Evolutionary conservation across 768 basidiomycete genomes (phyloP).

Genomic region (Termitomyces sp.): DNA sequence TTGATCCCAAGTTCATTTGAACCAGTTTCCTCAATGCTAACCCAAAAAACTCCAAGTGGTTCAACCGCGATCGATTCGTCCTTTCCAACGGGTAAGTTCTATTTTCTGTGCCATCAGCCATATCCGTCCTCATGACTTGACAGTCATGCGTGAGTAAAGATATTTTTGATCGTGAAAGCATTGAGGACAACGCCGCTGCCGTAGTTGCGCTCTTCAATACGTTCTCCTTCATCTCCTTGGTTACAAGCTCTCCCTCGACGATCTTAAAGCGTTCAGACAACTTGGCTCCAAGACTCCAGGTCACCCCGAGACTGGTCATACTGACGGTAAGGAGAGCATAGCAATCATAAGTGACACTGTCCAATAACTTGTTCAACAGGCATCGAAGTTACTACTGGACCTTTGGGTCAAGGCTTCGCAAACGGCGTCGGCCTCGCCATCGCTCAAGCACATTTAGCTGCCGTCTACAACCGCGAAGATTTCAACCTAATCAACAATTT

Average conservation of each 20-base stretch:
- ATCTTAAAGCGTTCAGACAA: constrained; percentile 92
- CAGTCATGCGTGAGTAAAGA: constrained; percentile 68
- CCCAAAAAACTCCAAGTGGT: constrained; percentile 88
- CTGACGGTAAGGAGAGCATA: constrained; percentile 32
- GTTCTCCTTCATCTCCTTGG: constrained; percentile 87
- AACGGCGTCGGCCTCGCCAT: constrained; percentile 94
- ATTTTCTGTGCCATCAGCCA: neutral
- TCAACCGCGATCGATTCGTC: constrained; percentile 95
- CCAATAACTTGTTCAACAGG: constrained; percentile 29
- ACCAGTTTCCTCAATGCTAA: constrained; percentile 81
- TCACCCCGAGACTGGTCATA: constrained; percentile 76
- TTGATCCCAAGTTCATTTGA: neutral
- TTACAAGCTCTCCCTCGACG: constrained; percentile 88
- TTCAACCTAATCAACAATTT: constrained; percentile 82
- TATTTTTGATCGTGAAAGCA: neutral
- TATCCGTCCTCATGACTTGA: constrained; percentile 13
- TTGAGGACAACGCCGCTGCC: neutral
- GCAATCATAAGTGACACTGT: neutral
- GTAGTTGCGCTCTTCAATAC: constrained; percentile 90
- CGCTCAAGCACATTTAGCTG: constrained; percentile 85
- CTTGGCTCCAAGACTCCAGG: constrained; percentile 87
- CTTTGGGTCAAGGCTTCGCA: constrained; percentile 91
- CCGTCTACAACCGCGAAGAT: constrained; percentile 84
- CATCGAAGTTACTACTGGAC: constrained; percentile 92
- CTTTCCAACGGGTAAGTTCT: constrained; percentile 84